Percentiles rank a stretch among this genome's conserved stretches.
phyloP scores from a whole-genome alignment of 345 rosid genomes.

The Salix dunnii region DNA sequence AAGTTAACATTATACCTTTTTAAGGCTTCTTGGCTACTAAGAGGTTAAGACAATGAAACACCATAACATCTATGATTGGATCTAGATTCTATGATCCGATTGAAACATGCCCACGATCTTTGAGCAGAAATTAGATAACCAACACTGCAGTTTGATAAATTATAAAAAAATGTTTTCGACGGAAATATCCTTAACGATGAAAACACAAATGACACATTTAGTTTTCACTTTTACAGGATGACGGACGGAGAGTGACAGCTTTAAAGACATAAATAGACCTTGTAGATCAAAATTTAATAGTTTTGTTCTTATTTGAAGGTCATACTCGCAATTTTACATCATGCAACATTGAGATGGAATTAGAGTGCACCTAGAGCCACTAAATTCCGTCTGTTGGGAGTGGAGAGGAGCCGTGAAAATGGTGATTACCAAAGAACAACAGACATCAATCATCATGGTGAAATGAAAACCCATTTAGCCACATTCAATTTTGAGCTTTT shows the following conservation, averaged over 20 bases:
- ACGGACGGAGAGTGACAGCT: not conserved
- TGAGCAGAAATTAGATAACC: not conserved
- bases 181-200: not conserved
- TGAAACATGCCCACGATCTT: not conserved
- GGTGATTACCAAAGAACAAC: not conserved
- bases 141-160: not conserved
- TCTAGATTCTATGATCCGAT: not conserved
- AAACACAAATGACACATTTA: not conserved
- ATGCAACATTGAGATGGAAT: not conserved
- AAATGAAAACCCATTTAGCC: slow-evolving; percentile 5
- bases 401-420: not conserved
- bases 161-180: not conserved
- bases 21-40: not conserved
- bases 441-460: not conserved
- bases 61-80: not conserved
- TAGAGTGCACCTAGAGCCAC: not conserved
- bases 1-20: not conserved
- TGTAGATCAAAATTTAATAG: not conserved
- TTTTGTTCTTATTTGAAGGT: not conserved
- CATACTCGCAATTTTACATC: not conserved
- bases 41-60: not conserved
- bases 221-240: not conserved
- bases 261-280: not conserved
- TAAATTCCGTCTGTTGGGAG: not conserved
- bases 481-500: not conserved